phyloP scores from a whole-genome alignment of 75 land plant species.

The Ceratopteris richardii region DNA sequence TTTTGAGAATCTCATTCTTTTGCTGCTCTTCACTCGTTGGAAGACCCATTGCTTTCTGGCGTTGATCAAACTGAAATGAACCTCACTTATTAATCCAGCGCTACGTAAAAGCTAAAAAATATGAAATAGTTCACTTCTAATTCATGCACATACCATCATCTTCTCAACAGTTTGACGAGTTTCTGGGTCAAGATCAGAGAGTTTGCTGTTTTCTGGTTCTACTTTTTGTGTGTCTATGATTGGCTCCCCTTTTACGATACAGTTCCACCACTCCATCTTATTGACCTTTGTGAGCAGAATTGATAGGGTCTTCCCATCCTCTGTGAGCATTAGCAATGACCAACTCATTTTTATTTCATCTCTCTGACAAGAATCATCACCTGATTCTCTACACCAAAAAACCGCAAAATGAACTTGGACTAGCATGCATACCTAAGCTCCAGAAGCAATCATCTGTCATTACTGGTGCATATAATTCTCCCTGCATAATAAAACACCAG shows the following conservation, averaged over 20 bases:
- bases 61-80: slow-evolving; percentile 70
- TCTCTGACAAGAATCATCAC: too few relatives aligned
- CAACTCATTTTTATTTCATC: not conserved
- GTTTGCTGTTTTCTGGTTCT: slow-evolving; percentile 85
- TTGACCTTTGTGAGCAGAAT: slow-evolving; percentile 71
- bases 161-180: slow-evolving; percentile 85
- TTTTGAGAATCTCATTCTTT: slow-evolving; percentile 78
- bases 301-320: slow-evolving; percentile 65
- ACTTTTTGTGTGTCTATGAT: slow-evolving; percentile 87
- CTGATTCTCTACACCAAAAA: too few relatives aligned
- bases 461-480: slow-evolving; percentile 64
- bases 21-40: slow-evolving; percentile 86
- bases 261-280: slow-evolving; percentile 96
- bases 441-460: slow-evolving; percentile 79
- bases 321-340: too few relatives aligned
- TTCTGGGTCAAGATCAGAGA: slow-evolving; percentile 80
- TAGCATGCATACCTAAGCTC: slow-evolving; percentile 71
- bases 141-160: slow-evolving; percentile 99
- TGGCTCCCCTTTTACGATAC: slow-evolving; percentile 77
- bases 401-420: not conserved
- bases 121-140: not conserved
- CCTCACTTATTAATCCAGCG: too few relatives aligned
- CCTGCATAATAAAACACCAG: slow-evolving; percentile 41
- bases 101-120: not conserved
- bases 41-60: slow-evolving; percentile 91